Conservation (phyloP, 106 monocot species). For the Narthecium ossifragum region DNA sequence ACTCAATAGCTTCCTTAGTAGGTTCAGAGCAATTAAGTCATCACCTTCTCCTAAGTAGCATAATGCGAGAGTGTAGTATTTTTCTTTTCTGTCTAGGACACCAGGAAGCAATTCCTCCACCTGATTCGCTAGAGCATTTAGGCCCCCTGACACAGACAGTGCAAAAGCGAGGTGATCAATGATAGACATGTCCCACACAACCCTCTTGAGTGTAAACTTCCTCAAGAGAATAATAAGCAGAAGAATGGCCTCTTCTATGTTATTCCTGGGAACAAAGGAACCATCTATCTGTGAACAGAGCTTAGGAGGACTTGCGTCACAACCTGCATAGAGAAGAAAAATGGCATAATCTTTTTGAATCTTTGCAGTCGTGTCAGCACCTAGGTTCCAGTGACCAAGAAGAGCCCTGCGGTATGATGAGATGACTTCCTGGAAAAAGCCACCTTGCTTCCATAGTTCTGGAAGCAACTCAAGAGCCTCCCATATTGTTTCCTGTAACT, state of each 20-base stretch:
- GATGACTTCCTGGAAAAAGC: slow-evolving; percentile 49
- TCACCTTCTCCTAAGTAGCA: slow-evolving; percentile 76
- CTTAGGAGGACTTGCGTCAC: slow-evolving; percentile 64
- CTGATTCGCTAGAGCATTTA: slow-evolving; percentile 38
- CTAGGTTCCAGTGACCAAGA: slow-evolving; percentile 68
- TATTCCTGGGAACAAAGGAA: slow-evolving; percentile 67
- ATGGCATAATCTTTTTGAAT: slow-evolving; percentile 90
- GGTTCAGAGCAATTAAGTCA: slow-evolving; percentile 50
- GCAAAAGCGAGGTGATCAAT: slow-evolving; percentile 81
- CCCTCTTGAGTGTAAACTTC: slow-evolving; percentile 41
- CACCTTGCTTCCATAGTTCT: slow-evolving; percentile 61
- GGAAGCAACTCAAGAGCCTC: slow-evolving; percentile 77
- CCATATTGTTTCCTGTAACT: slow-evolving; percentile 61
- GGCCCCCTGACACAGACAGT: slow-evolving; percentile 62
- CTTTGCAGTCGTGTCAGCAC: slow-evolving; percentile 27
- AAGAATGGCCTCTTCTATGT: slow-evolving; percentile 87
- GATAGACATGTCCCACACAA: slow-evolving; percentile 70
- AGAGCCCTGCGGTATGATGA: slow-evolving; percentile 66
- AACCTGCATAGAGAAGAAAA: slow-evolving; percentile 80
- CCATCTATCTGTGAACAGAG: slow-evolving; percentile 55
- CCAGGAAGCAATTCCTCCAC: slow-evolving; percentile 66
- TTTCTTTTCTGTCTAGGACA: slow-evolving; percentile 49
- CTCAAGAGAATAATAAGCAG: slow-evolving; percentile 73
- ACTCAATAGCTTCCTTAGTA: slow-evolving; percentile 59
- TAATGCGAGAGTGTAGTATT: slow-evolving; percentile 69